Base-by-base conservation (phyloP, 495 filamentous ascomycete species). In the Penicillium riverlandense region DNA sequence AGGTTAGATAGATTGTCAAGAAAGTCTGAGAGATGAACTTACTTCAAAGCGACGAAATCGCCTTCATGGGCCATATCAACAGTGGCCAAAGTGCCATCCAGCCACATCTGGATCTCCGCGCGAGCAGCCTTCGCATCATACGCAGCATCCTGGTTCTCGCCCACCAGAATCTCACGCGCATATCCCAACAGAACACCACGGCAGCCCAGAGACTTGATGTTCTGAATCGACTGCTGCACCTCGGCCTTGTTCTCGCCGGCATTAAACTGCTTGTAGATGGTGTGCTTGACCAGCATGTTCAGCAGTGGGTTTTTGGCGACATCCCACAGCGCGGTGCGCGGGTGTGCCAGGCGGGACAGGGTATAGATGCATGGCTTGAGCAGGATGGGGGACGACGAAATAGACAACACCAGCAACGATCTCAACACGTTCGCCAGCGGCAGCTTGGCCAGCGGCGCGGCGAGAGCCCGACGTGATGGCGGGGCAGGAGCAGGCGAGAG, bases 1-100 rank as follows among this genome's bases (percentile, higher is more conserved):
- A 42, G 41, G 46, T 50, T 43, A 41, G 43, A 22, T 6, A 28
- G 11, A 28, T 30, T 31, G 29, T 15, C 29, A 1, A 12, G 33
- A 9, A 28, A 11, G 32, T 7, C 14, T 15, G 40, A n/a, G 7
- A 7, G 36, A 41, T 43, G 35, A 40, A 57, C 74, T 56, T 69
- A 83, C 74, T 97, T 97, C 43, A 96, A 62, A 2, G 86, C 90
- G 29, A 96, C 82, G 56, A 90, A 96, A 55, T 95, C 90, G 6
- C 85, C 86, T 7, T 77, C 70, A 32, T 75, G 70, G 0, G 85
- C 77, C 67, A 94, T 81, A 11, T 76, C 68, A 6, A 96, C 82
- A 0, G 88, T 92, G 49, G 84, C 77, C 41, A 90, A 50, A 5
- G 85, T 87, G 5, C 88, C 86, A 32, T 79, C 71, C 30, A 79